Evolutionary conservation across 164 flowering plant species (phyloP).

Genomic region (Nymphaea thermarum): DNA sequence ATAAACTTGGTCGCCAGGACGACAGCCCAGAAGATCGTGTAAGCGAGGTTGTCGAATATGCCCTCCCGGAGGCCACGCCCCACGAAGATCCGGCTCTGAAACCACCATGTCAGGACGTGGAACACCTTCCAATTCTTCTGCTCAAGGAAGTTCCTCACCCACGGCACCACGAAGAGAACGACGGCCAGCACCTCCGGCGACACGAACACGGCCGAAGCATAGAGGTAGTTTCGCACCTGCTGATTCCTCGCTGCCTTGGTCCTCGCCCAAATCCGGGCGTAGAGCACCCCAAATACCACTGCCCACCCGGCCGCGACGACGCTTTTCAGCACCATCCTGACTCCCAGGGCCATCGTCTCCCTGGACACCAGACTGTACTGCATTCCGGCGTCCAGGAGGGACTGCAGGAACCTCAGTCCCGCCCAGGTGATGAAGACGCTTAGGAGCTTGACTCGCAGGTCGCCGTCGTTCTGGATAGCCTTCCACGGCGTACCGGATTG

Average conservation of each 20-base stretch:
- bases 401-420: slow-evolving; percentile 55
- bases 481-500: slow-evolving; percentile 45
- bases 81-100: slow-evolving; percentile 58
- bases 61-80: slow-evolving; percentile 94
- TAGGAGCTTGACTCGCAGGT: slow-evolving; percentile 60
- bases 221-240: slow-evolving; percentile 43
- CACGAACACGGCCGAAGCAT: slow-evolving; percentile 47
- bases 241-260: slow-evolving; percentile 48
- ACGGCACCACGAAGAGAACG: slow-evolving; percentile 60
- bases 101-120: slow-evolving; percentile 86
- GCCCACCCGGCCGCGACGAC: slow-evolving; percentile 57
- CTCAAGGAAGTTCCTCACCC: slow-evolving; percentile 73
- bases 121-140: slow-evolving; percentile 49
- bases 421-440: slow-evolving; percentile 84
- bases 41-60: slow-evolving; percentile 55
- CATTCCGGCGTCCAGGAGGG: slow-evolving; percentile 82
- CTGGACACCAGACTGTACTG: slow-evolving; percentile 80
- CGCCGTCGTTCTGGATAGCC: slow-evolving; percentile 29
- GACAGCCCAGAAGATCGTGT: slow-evolving; percentile 61
- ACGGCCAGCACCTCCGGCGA: slow-evolving; percentile 71
- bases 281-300: slow-evolving; percentile 53
- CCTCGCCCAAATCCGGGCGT: slow-evolving; percentile 58
- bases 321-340: slow-evolving; percentile 77
- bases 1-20: slow-evolving; percentile 54
- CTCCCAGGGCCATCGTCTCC: slow-evolving; percentile 47